Evolutionary conservation across 2,329 filamentous ascomycete genomes (phyloP).

Genomic region (Pseudocercospora pini-densiflorae): DNA sequence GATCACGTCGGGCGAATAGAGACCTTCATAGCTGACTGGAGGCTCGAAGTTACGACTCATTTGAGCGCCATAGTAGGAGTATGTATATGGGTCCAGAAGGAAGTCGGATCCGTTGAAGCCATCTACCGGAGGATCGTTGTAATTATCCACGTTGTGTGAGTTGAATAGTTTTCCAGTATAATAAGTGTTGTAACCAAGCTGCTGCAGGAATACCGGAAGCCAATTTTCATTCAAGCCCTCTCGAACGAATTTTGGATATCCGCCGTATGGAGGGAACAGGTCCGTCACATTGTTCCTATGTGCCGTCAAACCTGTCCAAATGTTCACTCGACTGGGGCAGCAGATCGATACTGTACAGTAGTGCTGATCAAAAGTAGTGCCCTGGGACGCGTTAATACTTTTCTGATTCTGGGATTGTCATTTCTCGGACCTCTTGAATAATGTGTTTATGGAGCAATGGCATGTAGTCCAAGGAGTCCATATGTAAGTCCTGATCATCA

Average conservation of each 20-base stretch:
- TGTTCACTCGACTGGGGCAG: conserved; percentile 67
- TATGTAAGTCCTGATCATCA: conserved; percentile 67
- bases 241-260: conserved; percentile 68
- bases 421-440: conserved; percentile 14
- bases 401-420: not conserved
- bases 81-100: conserved; percentile 66
- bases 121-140: conserved; percentile 60
- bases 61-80: conserved; percentile 65
- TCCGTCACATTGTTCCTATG: conserved; percentile 74
- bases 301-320: conserved; percentile 67
- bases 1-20: conserved; percentile 65
- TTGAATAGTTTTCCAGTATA: conserved; percentile 75
- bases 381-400: not conserved
- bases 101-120: conserved; percentile 62
- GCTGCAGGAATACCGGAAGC: conserved; percentile 70
- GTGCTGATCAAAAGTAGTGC: conserved; percentile 62
- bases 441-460: conserved; percentile 60
- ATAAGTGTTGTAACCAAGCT: conserved; percentile 71
- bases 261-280: conserved; percentile 59
- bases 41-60: conserved; percentile 44
- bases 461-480: conserved; percentile 65
- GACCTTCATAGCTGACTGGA: conserved; percentile 61
- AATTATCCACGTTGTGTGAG: conserved; percentile 62
- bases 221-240: conserved; percentile 70
- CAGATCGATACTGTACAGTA: conserved; percentile 70